These are phyloP conservation scores for Calocybe cyanea DNA, from an alignment of 768 basidiomycete genomes.

Conservation along the genomic window DNA sequence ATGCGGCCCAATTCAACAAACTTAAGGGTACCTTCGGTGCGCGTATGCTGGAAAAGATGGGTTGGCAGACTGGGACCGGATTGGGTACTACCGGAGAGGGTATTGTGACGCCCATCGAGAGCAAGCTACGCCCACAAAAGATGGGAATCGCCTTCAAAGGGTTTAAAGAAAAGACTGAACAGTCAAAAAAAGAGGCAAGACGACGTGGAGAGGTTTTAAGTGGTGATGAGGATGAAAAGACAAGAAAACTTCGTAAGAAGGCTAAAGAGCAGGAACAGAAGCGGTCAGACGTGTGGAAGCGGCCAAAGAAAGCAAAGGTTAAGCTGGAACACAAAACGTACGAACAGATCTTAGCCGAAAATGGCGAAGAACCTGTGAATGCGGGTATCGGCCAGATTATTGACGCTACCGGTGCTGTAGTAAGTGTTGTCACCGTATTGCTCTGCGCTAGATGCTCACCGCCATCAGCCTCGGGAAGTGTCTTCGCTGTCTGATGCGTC, in stretches of 20 bases:
- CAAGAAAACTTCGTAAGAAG: conserved; percentile 49
- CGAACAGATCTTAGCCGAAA: conserved; percentile 90
- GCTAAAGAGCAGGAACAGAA: conserved; percentile 53
- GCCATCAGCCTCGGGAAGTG: conserved; percentile 74
- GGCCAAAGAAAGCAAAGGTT: conserved; percentile 77
- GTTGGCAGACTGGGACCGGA: conserved; percentile 84
- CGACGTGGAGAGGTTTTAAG: conserved; percentile 70
- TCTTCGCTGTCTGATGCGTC: conserved; percentile 79
- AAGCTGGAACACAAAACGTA: conserved; percentile 95
- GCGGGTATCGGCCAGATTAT: conserved; percentile 82
- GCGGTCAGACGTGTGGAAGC: conserved; percentile 81
- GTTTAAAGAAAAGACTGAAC: conserved; percentile 85
- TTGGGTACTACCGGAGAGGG: conserved; percentile 74
- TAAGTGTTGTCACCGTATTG: conserved; percentile 31
- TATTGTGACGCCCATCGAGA: conserved; percentile 85
- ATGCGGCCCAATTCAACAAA: conserved; percentile 80
- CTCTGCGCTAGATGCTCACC: neutral
- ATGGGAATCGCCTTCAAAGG: conserved; percentile 87
- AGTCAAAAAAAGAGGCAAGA: conserved; percentile 76
- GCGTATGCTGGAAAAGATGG: conserved; percentile 91
- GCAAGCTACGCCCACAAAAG: conserved; percentile 77
- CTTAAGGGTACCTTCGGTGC: conserved; percentile 79
- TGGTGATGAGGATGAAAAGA: conserved; percentile 61
- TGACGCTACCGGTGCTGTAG: conserved; percentile 91
- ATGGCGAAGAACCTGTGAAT: conserved; percentile 54